Percentiles rank a stretch among this genome's conserved stretches.
Conservation (phyloP, 1,284 basidiomycete genomes). For the Papiliotrema terrestris region DNA sequence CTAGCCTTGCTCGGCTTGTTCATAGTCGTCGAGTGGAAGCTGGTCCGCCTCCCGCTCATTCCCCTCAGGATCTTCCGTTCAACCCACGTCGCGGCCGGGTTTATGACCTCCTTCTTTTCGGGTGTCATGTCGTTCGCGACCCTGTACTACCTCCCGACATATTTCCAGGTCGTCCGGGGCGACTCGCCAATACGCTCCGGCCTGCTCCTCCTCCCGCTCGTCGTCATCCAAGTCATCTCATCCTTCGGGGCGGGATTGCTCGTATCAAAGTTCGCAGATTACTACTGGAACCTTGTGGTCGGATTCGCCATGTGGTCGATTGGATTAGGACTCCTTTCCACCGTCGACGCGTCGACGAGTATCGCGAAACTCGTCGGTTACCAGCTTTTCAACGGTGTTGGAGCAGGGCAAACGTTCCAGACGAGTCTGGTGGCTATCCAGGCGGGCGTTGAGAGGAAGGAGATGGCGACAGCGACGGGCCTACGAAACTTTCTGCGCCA, state of each 20-base stretch:
- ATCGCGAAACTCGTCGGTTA: conserved; percentile 49
- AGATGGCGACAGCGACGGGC: conserved; percentile 46
- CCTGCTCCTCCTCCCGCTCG: conserved; percentile 62
- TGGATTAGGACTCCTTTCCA: conserved; percentile 53
- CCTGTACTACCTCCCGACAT: conserved; percentile 62
- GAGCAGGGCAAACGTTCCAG: conserved; percentile 36
- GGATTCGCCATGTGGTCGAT: conserved; percentile 66
- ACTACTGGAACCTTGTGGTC: conserved; percentile 56
- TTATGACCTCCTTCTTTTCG: conserved; percentile 62
- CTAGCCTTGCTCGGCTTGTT: conserved; percentile 58
- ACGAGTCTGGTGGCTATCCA: conserved; percentile 56
- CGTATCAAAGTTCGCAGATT: conserved; percentile 63
- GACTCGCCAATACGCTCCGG: conserved; percentile 62
- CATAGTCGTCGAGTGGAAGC: conserved; percentile 68
- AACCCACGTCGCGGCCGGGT: conserved; percentile 64
- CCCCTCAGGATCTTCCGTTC: conserved; percentile 71
- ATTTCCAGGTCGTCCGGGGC: conserved; percentile 67
- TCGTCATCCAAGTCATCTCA: conserved; percentile 60
- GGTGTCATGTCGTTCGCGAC: conserved; percentile 51
- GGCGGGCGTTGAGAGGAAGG: conserved; percentile 37
- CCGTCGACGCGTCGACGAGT: conserved; percentile 43
- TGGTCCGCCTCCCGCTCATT: conserved; percentile 64
- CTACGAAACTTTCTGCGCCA: conserved; percentile 40
- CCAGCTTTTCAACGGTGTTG: conserved; percentile 52
- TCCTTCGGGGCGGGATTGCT: conserved; percentile 54